Evolutionary conservation across 805 yeast species (phyloP), one percentile per base, ranked within the genome.

Genomic region (Candida anglica): DNA sequence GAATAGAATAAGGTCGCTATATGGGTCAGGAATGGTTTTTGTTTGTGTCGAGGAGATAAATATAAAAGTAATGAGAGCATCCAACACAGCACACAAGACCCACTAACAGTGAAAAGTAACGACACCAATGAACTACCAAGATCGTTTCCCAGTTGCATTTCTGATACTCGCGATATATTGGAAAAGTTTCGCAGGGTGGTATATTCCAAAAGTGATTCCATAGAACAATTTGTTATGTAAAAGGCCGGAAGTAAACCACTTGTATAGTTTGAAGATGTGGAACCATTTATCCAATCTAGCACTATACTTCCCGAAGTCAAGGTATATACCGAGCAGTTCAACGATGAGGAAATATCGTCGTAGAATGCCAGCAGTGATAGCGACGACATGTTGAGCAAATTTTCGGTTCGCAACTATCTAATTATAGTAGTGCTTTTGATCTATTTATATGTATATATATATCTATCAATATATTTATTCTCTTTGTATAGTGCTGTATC

Each of bases 41-140:
- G 60, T 43, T 75, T 75, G 25, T 60, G 61, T 15, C 48, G 47
- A 3, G 72, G 75, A 15, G 77, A 70, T 20, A 85, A 51, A 15
- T 73, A 48, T 27, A 82, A 61, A 21, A 83, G 56, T 13, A 82
- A 40, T 32, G 81, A 58, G 17, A 86, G 61, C 77, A 84, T 76
- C 94, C 94, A 86, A 18, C 80, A 65, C 11, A 81, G 70, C 5
- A 77, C 75, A 39, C 77, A 75, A 14, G 75, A 63, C 0, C 79
- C 75, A 35, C 76, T 66, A 3, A 72, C 49, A n/a, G 71, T 71
- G 54, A 75, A 79, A 28, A 73, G 56, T 3, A 78, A 56, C 15
- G 71, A 68, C 26, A 66, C 64, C 38, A 63, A 62, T 15, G 64
- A 48, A 40, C 61, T 66, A n/a, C 71, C 71, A 38, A 59, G 60